Conservation (phyloP, 2,329 filamentous ascomycete genomes). For the Seiridium cupressi region DNA sequence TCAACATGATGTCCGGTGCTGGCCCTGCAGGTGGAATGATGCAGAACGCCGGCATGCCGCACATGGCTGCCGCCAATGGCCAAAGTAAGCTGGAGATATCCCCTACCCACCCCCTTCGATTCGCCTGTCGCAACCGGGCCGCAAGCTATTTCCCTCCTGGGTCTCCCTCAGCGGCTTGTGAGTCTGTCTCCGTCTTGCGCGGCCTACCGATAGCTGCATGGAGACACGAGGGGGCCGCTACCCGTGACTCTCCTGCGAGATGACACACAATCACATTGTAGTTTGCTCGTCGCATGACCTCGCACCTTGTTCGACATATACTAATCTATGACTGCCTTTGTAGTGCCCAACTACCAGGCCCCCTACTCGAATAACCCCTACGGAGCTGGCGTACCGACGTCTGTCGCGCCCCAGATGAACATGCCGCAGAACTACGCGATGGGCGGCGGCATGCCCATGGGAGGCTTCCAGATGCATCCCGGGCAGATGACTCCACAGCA, state of each 20-base stretch:
- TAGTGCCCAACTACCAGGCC: conserved; percentile 56
- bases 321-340: conserved; percentile 20
- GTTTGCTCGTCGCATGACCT: conserved; percentile 1
- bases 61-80: conserved; percentile 55
- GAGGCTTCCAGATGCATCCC: conserved; percentile 55
- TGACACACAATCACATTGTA: not conserved
- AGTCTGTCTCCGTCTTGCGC: not conserved
- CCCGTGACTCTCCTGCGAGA: conserved; percentile 8
- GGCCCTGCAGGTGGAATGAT: conserved; percentile 58
- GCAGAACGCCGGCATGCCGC: conserved; percentile 59
- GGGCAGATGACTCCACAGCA: conserved; percentile 42
- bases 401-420: conserved; percentile 47
- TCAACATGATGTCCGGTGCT: conserved; percentile 55
- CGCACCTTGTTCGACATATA: conserved; percentile 3
- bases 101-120: not conserved
- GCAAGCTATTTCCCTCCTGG: not conserved
- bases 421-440: conserved; percentile 56
- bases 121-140: not conserved
- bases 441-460: conserved; percentile 46
- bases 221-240: conserved; percentile 12
- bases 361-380: conserved; percentile 59
- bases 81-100: conserved; percentile 50
- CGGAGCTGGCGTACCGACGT: conserved; percentile 48
- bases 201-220: not conserved
- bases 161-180: not conserved